Conservation (phyloP, 208 protist species). For the Herpetomonas tarakana region DNA sequence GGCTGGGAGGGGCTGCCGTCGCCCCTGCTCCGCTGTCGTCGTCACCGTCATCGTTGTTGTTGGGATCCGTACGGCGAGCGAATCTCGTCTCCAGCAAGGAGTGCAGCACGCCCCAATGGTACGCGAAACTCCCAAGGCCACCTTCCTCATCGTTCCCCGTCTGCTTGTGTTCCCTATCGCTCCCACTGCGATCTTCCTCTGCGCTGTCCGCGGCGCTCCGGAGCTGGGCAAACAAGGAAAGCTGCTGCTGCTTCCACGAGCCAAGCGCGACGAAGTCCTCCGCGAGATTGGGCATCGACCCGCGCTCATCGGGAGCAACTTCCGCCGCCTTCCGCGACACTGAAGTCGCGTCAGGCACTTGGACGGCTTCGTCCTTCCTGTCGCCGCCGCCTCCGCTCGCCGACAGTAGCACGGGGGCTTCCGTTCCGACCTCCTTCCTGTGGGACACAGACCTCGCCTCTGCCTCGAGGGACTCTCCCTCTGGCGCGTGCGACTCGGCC, state of each 20-base stretch:
- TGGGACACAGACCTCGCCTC: too few species aligned
- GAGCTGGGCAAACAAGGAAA: slow-evolving; percentile 37
- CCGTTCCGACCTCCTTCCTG: too few species aligned
- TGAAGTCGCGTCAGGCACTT: neutral
- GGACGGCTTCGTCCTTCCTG: too few species aligned
- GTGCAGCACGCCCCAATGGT: slow-evolving; percentile 75
- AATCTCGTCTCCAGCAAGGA: slow-evolving; percentile 60
- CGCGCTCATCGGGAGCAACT: neutral
- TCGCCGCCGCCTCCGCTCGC: too few species aligned
- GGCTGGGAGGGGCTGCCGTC: too few species aligned
- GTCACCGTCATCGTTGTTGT: slow-evolving; percentile 9
- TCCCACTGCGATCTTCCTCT: slow-evolving; percentile 1
- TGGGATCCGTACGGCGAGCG: neutral
- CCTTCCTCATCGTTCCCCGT: neutral
- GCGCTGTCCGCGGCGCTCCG: slow-evolving; percentile 8
- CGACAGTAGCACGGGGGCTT: too few species aligned
- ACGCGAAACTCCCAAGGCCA: slow-evolving; percentile 23
- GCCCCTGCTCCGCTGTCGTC: too few species aligned
- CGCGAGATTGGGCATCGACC: slow-evolving; percentile 12
- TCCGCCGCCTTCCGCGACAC: neutral
- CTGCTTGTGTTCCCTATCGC: neutral
- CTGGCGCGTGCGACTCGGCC: neutral
- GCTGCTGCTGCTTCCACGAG: slow-evolving; percentile 65
- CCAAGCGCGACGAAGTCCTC: slow-evolving; percentile 55
- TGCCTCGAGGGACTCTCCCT: neutral